A percentile compares a stretch with the other conserved stretches of the same genome.
Conservation (phyloP, 1,139 yeast genomes). For the Komagataea norvegica region DNA sequence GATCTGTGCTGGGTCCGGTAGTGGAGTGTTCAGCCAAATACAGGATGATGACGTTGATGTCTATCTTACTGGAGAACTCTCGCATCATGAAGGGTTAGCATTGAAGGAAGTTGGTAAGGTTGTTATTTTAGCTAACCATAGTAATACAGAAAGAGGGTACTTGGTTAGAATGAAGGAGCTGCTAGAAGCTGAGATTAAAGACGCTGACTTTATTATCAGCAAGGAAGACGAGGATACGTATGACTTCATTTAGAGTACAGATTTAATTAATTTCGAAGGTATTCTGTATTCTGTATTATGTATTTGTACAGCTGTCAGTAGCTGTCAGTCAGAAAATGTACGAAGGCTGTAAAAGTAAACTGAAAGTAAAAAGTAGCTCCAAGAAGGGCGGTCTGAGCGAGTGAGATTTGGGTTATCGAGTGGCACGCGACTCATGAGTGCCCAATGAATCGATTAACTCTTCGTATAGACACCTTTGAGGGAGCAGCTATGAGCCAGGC, state of each 20-base stretch:
- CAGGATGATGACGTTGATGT: constrained; percentile 54
- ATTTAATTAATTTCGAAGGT: too few relatives aligned
- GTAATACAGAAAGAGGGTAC: constrained; percentile 90
- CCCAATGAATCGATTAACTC: too few relatives aligned
- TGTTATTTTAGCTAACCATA: constrained; percentile 78
- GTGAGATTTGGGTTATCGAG: too few relatives aligned
- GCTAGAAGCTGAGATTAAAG: constrained; percentile 33
- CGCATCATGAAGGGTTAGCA: constrained; percentile 84
- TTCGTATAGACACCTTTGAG: too few relatives aligned
- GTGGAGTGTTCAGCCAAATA: constrained; percentile 43
- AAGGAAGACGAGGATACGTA: constrained; percentile 53
- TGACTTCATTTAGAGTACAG: constrained; percentile 15
- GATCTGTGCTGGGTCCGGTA: constrained; percentile 95
- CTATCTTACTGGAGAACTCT: constrained; percentile 84
- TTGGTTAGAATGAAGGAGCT: constrained; percentile 47
- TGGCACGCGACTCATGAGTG: too few relatives aligned
- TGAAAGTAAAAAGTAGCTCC: too few relatives aligned
- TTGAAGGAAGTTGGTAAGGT: constrained; percentile 68
- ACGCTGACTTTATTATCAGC: constrained; percentile 43
- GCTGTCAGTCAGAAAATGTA: too few relatives aligned
- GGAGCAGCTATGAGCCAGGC: too few relatives aligned
- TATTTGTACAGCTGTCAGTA: too few relatives aligned
- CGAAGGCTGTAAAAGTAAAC: too few relatives aligned
- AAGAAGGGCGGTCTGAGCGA: too few relatives aligned
- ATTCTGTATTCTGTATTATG: too few relatives aligned